Conservation (phyloP, 768 basidiomycete species). For the Naganishia onofrii region DNA sequence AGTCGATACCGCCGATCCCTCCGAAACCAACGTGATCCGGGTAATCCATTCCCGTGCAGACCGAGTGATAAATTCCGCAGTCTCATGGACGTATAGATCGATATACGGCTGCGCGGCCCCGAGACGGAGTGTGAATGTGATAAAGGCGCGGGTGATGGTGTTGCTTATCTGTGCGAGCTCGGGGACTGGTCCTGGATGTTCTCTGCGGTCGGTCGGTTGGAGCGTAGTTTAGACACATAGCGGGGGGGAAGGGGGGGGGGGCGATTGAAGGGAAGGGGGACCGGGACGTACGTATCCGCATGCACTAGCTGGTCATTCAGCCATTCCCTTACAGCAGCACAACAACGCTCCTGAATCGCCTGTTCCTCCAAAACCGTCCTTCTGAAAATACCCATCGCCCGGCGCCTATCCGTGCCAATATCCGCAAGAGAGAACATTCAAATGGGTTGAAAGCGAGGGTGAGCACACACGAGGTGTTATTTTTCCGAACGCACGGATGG, state of each 20-base stretch:
- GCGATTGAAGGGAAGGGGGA: too few species aligned
- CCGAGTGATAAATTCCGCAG: slow-evolving; percentile 4
- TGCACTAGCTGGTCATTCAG: slow-evolving; percentile 7
- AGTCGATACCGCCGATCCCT: too few species aligned
- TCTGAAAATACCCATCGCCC: slow-evolving; percentile 12
- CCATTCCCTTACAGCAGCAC: slow-evolving; percentile 10
- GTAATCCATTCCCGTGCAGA: not conserved
- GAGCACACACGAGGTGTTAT: too few species aligned
- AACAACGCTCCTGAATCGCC: slow-evolving; percentile 24
- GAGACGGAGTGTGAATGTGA: slow-evolving; percentile 5
- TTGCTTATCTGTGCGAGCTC: slow-evolving; percentile 18
- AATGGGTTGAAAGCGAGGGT: too few species aligned
- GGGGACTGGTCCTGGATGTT: not conserved
- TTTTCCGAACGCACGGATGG: too few species aligned
- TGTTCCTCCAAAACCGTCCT: slow-evolving; percentile 24
- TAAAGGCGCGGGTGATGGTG: slow-evolving; percentile 22
- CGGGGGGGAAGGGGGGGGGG: too few species aligned
- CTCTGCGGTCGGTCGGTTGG: slow-evolving; percentile 1
- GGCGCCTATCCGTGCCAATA: too few species aligned
- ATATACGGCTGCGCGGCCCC: slow-evolving; percentile 12
- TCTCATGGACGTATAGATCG: not conserved
- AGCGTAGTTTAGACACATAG: too few species aligned
- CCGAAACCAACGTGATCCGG: too few species aligned
- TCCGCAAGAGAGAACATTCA: too few species aligned
- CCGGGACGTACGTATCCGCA: not conserved